Evolutionary conservation across 2,329 filamentous ascomycete species (phyloP).

Genomic region (Chrysoporthe cubensis): DNA sequence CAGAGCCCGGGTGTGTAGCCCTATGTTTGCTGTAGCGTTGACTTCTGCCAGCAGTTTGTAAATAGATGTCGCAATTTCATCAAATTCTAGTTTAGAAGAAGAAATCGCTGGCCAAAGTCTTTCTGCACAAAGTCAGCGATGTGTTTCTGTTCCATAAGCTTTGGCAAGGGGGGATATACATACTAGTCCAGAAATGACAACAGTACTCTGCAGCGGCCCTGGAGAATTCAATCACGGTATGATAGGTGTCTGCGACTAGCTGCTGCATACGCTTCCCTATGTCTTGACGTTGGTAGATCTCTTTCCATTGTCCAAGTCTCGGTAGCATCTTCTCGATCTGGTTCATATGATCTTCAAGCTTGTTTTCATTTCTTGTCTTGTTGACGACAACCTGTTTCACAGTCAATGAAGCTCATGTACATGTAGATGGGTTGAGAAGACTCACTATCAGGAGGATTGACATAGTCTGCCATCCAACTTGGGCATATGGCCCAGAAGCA

Average conservation of each 20-base stretch:
- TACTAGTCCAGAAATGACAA: constrained; percentile 17
- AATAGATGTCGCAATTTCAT: constrained; percentile 9
- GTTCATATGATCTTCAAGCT: constrained; percentile 5
- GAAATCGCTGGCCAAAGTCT: constrained; percentile 3
- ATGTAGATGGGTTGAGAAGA: neutral
- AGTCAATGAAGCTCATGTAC: neutral
- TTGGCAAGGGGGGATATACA: neutral
- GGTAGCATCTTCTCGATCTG: constrained; percentile 25
- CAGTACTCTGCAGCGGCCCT: constrained; percentile 32
- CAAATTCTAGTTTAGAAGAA: constrained; percentile 4
- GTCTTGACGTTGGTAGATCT: constrained; percentile 17
- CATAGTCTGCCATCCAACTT: constrained; percentile 18
- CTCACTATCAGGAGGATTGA: constrained; percentile 12
- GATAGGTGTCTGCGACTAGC: neutral
- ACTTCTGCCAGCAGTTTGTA: constrained; percentile 14
- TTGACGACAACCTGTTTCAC: constrained; percentile 10
- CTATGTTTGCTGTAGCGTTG: constrained; percentile 5
- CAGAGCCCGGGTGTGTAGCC: constrained; percentile 4
- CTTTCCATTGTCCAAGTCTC: constrained; percentile 32
- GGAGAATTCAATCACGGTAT: constrained; percentile 15
- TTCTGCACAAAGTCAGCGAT: neutral
- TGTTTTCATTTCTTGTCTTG: constrained; percentile 10
- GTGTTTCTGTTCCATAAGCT: too few species aligned
- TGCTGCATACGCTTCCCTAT: constrained; percentile 30
- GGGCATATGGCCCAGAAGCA: constrained; percentile 10